These are phyloP conservation scores for Cyberlindnera meyerae DNA, from an alignment of 805 yeast genomes.

Conservation along the genomic window DNA sequence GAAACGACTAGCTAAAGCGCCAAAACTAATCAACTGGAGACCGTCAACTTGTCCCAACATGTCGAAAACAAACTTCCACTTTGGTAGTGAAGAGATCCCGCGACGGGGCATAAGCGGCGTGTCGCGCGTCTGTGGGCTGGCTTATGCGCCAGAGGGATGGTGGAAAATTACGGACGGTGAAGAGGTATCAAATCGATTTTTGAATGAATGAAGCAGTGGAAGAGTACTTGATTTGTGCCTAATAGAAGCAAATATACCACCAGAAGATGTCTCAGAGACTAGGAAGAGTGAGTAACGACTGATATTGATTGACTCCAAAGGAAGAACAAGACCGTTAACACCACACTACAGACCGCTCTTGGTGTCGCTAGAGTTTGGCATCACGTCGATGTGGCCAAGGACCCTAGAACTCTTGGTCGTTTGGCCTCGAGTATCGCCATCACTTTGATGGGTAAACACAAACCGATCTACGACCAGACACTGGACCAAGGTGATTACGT, in stretches of 20 bases:
- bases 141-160: no score
- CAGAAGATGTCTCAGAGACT: slow-evolving; percentile 25
- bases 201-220: no score
- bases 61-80: no score
- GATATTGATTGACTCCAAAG: no score
- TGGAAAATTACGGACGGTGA: no score
- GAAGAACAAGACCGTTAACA: slow-evolving; percentile 20
- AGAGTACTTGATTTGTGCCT: not conserved
- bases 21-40: no score
- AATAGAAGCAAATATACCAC: not conserved
- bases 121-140: no score
- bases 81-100: no score
- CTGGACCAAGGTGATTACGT: slow-evolving; percentile 95
- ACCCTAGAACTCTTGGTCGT: slow-evolving; percentile 84
- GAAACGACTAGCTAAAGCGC: no score
- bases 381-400: slow-evolving; percentile 85
- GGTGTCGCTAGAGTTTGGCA: slow-evolving; percentile 92
- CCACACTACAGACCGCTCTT: slow-evolving; percentile 41
- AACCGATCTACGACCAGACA: slow-evolving; percentile 76
- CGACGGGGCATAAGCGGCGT: no score
- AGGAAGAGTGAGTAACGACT: slow-evolving; percentile 25
- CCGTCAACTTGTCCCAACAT: no score
- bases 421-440: slow-evolving; percentile 85
- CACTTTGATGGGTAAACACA: slow-evolving; percentile 93
- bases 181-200: no score